These are phyloP conservation scores for Aurinia saxatilis DNA, from an alignment of 345 rosid species.

Conservation along the genomic window DNA sequence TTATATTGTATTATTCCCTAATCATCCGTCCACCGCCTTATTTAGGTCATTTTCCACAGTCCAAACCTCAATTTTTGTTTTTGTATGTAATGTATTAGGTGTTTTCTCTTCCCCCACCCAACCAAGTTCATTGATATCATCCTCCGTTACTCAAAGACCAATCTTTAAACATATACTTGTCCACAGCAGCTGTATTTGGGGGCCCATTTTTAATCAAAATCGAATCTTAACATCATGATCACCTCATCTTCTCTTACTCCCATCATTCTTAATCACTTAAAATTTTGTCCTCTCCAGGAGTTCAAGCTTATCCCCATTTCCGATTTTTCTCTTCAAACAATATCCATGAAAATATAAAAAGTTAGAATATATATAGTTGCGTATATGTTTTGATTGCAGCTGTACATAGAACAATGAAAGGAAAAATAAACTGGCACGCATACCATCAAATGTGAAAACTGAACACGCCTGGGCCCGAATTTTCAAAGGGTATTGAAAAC, in stretches of 20 bases:
- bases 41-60: background rate
- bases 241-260: background rate
- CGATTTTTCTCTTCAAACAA: background rate
- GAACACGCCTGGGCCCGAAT: background rate
- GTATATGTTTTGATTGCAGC: background rate
- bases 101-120: conserved; percentile 20
- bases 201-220: conserved; percentile 12
- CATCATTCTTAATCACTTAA: background rate
- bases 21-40: background rate
- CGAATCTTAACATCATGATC: conserved; percentile 30
- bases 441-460: conserved; percentile 2
- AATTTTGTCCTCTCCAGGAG: conserved; percentile 10
- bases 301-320: conserved; percentile 14
- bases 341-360: background rate
- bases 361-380: background rate
- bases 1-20: background rate
- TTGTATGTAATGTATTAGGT: conserved; percentile 10
- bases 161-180: too few species aligned
- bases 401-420: too few species aligned
- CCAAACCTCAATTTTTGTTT: background rate
- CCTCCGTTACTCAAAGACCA: background rate
- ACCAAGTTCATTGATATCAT: background rate
- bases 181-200: conserved; percentile 18
- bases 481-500: background rate
- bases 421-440: background rate